Percentiles rank a stretch among this genome's conserved stretches.
These are phyloP conservation scores for Hypoxylon sp. DNA, from an alignment of 2,329 filamentous ascomycete genomes.

Conservation along the genomic window DNA sequence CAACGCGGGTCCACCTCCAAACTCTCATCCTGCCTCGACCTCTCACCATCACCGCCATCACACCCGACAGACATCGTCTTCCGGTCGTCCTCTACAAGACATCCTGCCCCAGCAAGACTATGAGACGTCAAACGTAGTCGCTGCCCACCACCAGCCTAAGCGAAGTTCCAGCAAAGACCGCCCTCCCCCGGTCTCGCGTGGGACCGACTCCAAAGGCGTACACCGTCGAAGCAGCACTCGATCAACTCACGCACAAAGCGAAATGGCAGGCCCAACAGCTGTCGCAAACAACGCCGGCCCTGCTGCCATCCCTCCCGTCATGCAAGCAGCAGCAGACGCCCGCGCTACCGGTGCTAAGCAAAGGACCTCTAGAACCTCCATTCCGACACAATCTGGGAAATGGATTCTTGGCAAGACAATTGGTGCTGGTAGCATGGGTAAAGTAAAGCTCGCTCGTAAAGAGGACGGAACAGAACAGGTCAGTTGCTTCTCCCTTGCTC, in stretches of 20 bases:
- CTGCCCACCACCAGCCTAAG: slow-evolving; percentile 69
- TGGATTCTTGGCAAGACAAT: slow-evolving; percentile 98
- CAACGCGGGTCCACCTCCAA: slow-evolving; percentile 45
- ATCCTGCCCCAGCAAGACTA: slow-evolving; percentile 75
- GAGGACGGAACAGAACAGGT: slow-evolving; percentile 93
- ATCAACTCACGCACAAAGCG: slow-evolving; percentile 59
- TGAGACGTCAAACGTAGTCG: slow-evolving; percentile 76
- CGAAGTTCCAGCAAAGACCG: slow-evolving; percentile 77
- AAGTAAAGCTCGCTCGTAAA: slow-evolving; percentile 95
- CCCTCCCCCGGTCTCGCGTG: slow-evolving; percentile 64
- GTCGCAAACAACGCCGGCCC: slow-evolving; percentile 68
- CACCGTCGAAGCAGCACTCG: slow-evolving; percentile 67
- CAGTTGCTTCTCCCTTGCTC: slow-evolving; percentile 52
- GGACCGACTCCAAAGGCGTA: slow-evolving; percentile 66
- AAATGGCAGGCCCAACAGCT: slow-evolving; percentile 66
- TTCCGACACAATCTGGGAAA: slow-evolving; percentile 90
- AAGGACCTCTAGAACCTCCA: slow-evolving; percentile 79
- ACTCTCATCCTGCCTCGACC: slow-evolving; percentile 48
- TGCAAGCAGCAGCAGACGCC: slow-evolving; percentile 61
- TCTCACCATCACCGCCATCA: slow-evolving; percentile 57
- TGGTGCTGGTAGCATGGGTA: slow-evolving; percentile 98
- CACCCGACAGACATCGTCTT: slow-evolving; percentile 58
- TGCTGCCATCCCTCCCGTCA: slow-evolving; percentile 65
- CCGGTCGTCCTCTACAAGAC: slow-evolving; percentile 61
- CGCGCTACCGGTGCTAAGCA: slow-evolving; percentile 66